Conservation (phyloP, 495 filamentous ascomycete species). For the Cudoniella acicularis region DNA sequence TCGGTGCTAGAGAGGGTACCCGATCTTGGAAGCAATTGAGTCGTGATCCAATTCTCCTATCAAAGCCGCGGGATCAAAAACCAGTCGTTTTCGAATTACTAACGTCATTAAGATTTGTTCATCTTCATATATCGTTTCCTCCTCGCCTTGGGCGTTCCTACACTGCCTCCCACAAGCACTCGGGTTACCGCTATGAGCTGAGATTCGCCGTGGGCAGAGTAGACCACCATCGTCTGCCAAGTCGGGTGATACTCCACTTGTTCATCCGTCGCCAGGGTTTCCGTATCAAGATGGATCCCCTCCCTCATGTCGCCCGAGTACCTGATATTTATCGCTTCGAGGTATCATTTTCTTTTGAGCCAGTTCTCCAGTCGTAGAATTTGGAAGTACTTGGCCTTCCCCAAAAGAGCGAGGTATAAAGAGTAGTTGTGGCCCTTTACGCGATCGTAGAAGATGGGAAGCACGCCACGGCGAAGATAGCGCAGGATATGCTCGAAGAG, state of each 20-base stretch:
- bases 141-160: neutral
- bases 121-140: neutral
- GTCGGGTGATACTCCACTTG: constrained; percentile 4
- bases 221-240: constrained; percentile 20
- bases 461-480: constrained; percentile 33
- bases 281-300: neutral
- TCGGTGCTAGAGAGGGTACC: too few relatives aligned
- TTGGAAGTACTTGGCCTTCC: constrained; percentile 34
- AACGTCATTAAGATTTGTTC: neutral
- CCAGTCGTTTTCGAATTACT: neutral
- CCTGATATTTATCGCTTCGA: constrained; percentile 19
- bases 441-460: constrained; percentile 38
- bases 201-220: constrained; percentile 31
- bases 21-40: too few relatives aligned
- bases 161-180: constrained; percentile 3
- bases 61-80: too few relatives aligned
- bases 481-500: constrained; percentile 39
- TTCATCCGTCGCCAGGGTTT: constrained; percentile 17
- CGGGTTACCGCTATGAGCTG: constrained; percentile 17
- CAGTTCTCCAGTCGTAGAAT: constrained; percentile 28
- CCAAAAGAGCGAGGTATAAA: constrained; percentile 29
- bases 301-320: neutral
- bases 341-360: constrained; percentile 28
- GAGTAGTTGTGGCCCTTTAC: constrained; percentile 31
- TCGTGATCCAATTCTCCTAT: too few relatives aligned